phyloP scores from a whole-genome alignment of 768 basidiomycete species.

The Arthromyces matolae region DNA sequence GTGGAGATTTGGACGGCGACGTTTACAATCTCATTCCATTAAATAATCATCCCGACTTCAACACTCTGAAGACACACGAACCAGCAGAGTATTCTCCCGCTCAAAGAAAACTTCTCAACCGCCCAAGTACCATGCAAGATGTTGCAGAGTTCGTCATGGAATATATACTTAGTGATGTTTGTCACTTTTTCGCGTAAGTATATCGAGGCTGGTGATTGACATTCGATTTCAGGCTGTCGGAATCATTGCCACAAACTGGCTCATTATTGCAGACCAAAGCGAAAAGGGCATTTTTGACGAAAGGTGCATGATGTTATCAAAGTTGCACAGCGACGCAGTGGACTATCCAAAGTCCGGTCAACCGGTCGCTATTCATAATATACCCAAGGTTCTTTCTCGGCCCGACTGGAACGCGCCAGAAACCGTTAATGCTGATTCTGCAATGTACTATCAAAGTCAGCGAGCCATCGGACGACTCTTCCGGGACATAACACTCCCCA shows the following conservation, averaged over 20 bases:
- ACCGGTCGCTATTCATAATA: slow-evolving; percentile 31
- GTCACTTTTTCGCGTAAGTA: slow-evolving; percentile 21
- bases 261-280: slow-evolving; percentile 61
- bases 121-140: slow-evolving; percentile 55
- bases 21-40: slow-evolving; percentile 51
- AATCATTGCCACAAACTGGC: slow-evolving; percentile 59
- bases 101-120: slow-evolving; percentile 38
- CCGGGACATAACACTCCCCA: slow-evolving; percentile 52
- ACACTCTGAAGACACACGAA: slow-evolving; percentile 14
- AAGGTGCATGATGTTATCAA: slow-evolving; percentile 51
- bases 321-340: slow-evolving; percentile 60
- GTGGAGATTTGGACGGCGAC: slow-evolving; percentile 71
- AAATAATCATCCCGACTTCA: slow-evolving; percentile 33
- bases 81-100: slow-evolving; percentile 53
- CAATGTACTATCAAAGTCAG: slow-evolving; percentile 47
- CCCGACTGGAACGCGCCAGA: slow-evolving; percentile 73
- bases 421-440: slow-evolving; percentile 34
- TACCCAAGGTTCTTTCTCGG: slow-evolving; percentile 42
- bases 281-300: slow-evolving; percentile 40
- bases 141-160: slow-evolving; percentile 69
- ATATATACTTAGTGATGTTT: slow-evolving; percentile 62
- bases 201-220: neutral
- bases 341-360: slow-evolving; percentile 62
- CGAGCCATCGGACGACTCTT: slow-evolving; percentile 61
- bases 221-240: slow-evolving; percentile 46